Evolutionary conservation across 1,284 basidiomycete genomes (phyloP), one percentile per base, ranked within the genome.

Genomic region (Trichosporon sp.): DNA sequence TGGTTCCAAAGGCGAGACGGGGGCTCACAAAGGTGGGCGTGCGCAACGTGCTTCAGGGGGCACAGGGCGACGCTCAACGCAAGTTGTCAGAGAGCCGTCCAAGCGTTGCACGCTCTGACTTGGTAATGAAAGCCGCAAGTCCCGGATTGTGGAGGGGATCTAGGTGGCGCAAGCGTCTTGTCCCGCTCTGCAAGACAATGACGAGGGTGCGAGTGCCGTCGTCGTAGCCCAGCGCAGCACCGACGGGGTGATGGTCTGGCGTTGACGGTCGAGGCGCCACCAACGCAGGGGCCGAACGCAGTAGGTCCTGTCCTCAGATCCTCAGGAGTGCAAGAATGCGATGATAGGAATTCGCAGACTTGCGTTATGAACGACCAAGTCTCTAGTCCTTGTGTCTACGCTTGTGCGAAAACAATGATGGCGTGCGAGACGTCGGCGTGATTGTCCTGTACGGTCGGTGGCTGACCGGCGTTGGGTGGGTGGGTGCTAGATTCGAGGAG

Each of bases 171-270:
- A 31, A n/a, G 49, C 49, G 49, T n/a, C 49, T 16, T 29, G 49
- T 54, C 27, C 49, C 16, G 49, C n/a, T 27, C 49, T n/a, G 49
- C 49, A 54, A 29, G 49, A 54, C 49, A 54, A 54, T 54, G 49
- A n/a, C 25, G 16, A 54, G 49, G 49, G 27, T 54, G 40, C 19
- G 40, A 44, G 40, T n/a, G 40, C 13, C 40, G 40, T 44, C 40
- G 40, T n/a, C 19, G 19, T 8, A 44, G 40, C 40, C 19, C 9
- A 29, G 25, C 40, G 40, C 9, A 29, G 25, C 25, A 27, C 25
- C 49, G 49, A n/a, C 25, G 46, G n/a, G n/a, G 21, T 49, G 46
- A 27, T 49, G 46, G 4, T 49, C 9, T 49, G 23, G 36, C 36
- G 36, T n/a, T n/a, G 19, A 11, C 19, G 8, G 40, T 44, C 16